Evolutionary conservation across 208 protist genomes (phyloP).

Genomic region (Kentomonas sorsogonicus): DNA sequence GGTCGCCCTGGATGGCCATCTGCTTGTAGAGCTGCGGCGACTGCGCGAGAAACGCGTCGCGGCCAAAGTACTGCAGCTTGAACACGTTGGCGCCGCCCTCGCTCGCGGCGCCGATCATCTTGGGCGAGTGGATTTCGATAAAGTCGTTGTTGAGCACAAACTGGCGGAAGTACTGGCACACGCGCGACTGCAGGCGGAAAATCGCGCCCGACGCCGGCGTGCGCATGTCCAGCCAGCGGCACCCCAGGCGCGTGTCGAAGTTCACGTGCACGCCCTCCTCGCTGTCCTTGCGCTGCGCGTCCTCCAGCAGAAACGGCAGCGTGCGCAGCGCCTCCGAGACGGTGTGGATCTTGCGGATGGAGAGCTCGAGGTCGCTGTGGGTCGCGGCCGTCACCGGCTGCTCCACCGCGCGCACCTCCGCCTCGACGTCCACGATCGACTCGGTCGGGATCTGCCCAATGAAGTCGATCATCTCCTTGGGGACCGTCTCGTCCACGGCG

Average conservation of each 20-base stretch:
- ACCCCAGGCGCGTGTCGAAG: conserved; percentile 94
- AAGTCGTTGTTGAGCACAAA: conserved; percentile 93
- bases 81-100: conserved; percentile 96
- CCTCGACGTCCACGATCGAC: conserved; percentile 87
- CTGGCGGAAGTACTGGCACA: conserved; percentile 95
- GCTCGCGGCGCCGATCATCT: conserved; percentile 96
- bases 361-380: conserved; percentile 76
- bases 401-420: conserved; percentile 44
- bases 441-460: conserved; percentile 85
- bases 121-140: conserved; percentile 99
- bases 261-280: conserved; percentile 82
- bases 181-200: conserved; percentile 93
- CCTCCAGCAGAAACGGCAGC: conserved; percentile 91
- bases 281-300: conserved; percentile 71
- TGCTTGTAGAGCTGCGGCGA: conserved; percentile 99
- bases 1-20: conserved; percentile 97
- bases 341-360: conserved; percentile 71
- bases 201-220: conserved; percentile 95
- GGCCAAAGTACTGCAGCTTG: conserved; percentile 92
- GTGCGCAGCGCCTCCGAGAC: conserved; percentile 79
- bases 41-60: conserved; percentile 97
- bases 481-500: conserved; percentile 56
- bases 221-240: conserved; percentile 97
- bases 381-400: conserved; percentile 78
- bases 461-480: conserved; percentile 89